Percentiles rank a stretch among this genome's conserved stretches.
Evolutionary conservation across 768 basidiomycete genomes (phyloP).

Genomic region (Astraeus odoratus): DNA sequence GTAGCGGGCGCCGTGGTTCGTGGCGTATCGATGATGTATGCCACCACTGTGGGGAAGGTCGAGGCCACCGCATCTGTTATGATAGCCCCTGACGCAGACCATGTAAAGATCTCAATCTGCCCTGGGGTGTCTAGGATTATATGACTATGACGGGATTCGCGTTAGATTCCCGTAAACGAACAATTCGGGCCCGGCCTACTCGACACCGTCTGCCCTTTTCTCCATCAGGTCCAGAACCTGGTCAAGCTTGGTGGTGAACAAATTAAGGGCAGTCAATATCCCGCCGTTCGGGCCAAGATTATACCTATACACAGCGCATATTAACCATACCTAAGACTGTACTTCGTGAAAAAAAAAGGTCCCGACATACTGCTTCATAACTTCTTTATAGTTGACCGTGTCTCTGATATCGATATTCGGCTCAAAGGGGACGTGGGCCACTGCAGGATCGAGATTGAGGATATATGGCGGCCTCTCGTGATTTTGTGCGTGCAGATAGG

Average conservation of each 20-base stretch:
- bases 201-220: constrained; percentile 80
- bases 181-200: constrained; percentile 46
- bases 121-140: constrained; percentile 96
- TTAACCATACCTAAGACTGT: no score
- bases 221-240: constrained; percentile 90
- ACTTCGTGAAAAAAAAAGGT: neutral
- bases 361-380: constrained; percentile 95
- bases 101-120: constrained; percentile 99
- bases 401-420: constrained; percentile 98
- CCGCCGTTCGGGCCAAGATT: constrained; percentile 98
- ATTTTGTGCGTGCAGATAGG: constrained; percentile 70
- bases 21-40: constrained; percentile 97
- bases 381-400: constrained; percentile 94
- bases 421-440: constrained; percentile 84
- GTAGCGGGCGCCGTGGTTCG: constrained; percentile 91
- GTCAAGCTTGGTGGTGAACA: constrained; percentile 99
- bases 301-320: constrained; percentile 68
- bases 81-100: constrained; percentile 98
- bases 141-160: constrained; percentile 46
- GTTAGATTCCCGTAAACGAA: neutral
- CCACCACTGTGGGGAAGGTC: constrained; percentile 88
- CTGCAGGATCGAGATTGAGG: constrained; percentile 96
- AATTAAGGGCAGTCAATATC: constrained; percentile 91
- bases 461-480: constrained; percentile 80
- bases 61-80: constrained; percentile 97